Evolutionary conservation across 1,284 basidiomycete species (phyloP).

Genomic region (Coriolopsis trogii): DNA sequence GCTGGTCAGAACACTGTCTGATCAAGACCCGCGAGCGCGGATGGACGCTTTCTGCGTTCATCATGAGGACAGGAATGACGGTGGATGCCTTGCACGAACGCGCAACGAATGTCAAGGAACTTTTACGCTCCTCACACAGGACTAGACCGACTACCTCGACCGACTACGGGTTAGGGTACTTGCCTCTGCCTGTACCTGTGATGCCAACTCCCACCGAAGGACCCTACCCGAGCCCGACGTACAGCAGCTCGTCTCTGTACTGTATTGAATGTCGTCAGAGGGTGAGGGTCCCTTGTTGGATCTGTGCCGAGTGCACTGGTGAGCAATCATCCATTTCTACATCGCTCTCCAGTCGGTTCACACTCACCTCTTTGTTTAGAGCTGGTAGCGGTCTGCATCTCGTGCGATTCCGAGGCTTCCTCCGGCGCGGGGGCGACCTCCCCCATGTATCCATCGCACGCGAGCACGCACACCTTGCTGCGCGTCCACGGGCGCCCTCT

Average conservation of each 20-base stretch:
- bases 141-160: too few species aligned
- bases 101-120: too few species aligned
- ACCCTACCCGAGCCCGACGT: neutral
- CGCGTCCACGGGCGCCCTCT: neutral
- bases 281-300: constrained; percentile 23
- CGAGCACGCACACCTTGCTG: neutral
- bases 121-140: too few species aligned
- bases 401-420: neutral
- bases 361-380: neutral
- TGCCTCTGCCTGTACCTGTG: too few species aligned
- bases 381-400: neutral
- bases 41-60: neutral
- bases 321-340: neutral
- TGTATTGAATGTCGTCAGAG: constrained; percentile 17
- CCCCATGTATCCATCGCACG: too few species aligned
- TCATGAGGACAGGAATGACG: neutral
- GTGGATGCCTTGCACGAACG: neutral
- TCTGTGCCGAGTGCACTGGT: constrained; percentile 26
- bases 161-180: too few species aligned
- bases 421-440: neutral
- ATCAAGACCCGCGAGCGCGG: constrained; percentile 8
- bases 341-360: neutral
- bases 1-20: neutral
- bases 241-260: neutral
- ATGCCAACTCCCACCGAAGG: neutral